Percentiles rank a stretch among this genome's conserved stretches.
phyloP scores from a whole-genome alignment of 2,329 filamentous ascomycete genomes.

The Diaporthe citrichinensis region DNA sequence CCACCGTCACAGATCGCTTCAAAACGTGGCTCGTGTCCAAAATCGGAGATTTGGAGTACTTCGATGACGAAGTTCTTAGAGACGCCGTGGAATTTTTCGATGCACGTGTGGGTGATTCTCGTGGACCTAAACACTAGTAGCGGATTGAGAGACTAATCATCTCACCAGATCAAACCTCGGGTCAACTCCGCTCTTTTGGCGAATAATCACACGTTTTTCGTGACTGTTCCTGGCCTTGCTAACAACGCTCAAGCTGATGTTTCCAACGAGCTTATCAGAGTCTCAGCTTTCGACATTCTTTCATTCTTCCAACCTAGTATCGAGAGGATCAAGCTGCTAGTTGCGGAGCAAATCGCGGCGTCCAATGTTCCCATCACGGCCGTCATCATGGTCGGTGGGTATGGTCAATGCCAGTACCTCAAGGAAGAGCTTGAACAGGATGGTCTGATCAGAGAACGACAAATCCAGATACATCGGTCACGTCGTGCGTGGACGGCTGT shows the following conservation, averaged over 20 bases:
- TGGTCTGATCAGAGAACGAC: not conserved
- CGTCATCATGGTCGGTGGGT: constrained; percentile 50
- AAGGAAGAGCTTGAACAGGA: not conserved
- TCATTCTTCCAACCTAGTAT: constrained; percentile 62
- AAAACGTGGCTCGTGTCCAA: constrained; percentile 58
- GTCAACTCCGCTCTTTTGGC: not conserved
- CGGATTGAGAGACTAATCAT: not conserved
- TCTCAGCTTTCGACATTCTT: constrained; percentile 56
- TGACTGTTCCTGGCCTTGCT: constrained; percentile 54
- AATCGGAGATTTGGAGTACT: constrained; percentile 59
- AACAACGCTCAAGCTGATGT: constrained; percentile 55
- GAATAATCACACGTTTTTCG: constrained; percentile 48
- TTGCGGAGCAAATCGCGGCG: constrained; percentile 59
- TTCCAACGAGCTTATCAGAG: constrained; percentile 54
- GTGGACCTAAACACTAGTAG: not conserved
- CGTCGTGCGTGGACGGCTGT: constrained; percentile 65
- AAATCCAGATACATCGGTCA: constrained; percentile 62
- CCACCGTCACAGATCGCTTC: constrained; percentile 64
- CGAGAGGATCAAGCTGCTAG: constrained; percentile 57
- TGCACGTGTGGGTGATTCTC: not conserved
- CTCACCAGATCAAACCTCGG: not conserved
- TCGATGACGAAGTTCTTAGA: constrained; percentile 57
- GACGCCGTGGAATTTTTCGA: constrained; percentile 53
- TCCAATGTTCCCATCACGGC: constrained; percentile 49
- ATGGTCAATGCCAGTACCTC: constrained; percentile 61